phyloP scores from a whole-genome alignment of 2,329 filamentous ascomycete species.

The Penicillium sumatraense region DNA sequence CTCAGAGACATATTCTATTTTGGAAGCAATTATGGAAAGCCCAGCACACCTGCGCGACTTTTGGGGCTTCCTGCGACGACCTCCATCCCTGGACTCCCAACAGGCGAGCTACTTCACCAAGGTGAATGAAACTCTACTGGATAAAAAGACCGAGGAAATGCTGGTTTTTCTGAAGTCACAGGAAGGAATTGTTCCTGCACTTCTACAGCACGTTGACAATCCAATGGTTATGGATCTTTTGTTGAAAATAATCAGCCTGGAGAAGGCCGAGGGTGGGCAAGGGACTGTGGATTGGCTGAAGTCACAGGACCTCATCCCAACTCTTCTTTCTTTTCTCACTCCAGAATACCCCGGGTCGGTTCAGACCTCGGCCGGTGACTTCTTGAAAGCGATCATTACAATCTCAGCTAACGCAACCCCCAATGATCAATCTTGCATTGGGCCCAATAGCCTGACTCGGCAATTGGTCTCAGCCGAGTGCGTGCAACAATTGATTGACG shows the following conservation, averaged over 20 bases:
- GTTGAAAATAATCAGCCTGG: slow-evolving; percentile 94
- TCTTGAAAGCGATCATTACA: slow-evolving; percentile 97
- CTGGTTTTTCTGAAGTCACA: slow-evolving; percentile 83
- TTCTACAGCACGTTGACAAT: slow-evolving; percentile 93
- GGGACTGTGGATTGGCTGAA: slow-evolving; percentile 98
- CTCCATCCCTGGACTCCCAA: slow-evolving; percentile 85
- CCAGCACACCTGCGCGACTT: slow-evolving; percentile 78
- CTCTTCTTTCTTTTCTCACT: slow-evolving; percentile 82
- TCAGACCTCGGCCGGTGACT: slow-evolving; percentile 95
- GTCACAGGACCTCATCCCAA: slow-evolving; percentile 83
- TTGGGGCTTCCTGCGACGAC: slow-evolving; percentile 84
- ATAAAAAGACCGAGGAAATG: slow-evolving; percentile 99
- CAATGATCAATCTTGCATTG: slow-evolving; percentile 98
- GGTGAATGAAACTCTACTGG: slow-evolving; percentile 95
- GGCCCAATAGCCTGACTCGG: slow-evolving; percentile 92
- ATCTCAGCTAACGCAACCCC: slow-evolving; percentile 98
- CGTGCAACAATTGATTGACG: slow-evolving; percentile 79
- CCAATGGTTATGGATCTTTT: slow-evolving; percentile 98
- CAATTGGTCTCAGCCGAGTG: slow-evolving; percentile 89
- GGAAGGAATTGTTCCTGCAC: slow-evolving; percentile 78
- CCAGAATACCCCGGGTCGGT: slow-evolving; percentile 85
- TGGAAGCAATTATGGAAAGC: slow-evolving; percentile 88
- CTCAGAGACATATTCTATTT: slow-evolving; percentile 96
- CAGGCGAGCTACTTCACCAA: slow-evolving; percentile 99
- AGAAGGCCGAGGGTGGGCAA: slow-evolving; percentile 87